A percentile compares a stretch with the other conserved stretches of the same genome.
These are phyloP conservation scores for Durotheca rogersii DNA, from an alignment of 495 filamentous ascomycete species.

Conservation along the genomic window DNA sequence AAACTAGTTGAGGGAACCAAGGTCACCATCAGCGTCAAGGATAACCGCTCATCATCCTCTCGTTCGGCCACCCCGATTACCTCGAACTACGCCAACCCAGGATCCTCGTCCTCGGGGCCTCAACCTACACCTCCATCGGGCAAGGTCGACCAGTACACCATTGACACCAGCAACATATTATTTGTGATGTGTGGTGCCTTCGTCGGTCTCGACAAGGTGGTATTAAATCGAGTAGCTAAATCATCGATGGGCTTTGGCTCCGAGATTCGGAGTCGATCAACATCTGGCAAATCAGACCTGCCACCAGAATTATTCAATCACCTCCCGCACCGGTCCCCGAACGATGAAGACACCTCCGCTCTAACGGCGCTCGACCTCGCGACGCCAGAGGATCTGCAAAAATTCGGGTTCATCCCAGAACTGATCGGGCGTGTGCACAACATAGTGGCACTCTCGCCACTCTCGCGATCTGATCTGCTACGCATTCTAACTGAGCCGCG, in stretches of 20 bases:
- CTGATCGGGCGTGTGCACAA: constrained; percentile 88
- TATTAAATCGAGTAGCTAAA: constrained; percentile 80
- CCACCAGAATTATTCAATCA: constrained; percentile 45
- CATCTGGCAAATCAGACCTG: constrained; percentile 41
- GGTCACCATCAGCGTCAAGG: constrained; percentile 82
- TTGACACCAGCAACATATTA: constrained; percentile 92
- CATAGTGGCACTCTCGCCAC: constrained; percentile 75
- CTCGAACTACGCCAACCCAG: constrained; percentile 38
- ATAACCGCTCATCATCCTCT: constrained; percentile 56
- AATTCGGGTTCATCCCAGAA: constrained; percentile 93
- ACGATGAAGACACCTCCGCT: constrained; percentile 16
- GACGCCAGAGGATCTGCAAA: constrained; percentile 79
- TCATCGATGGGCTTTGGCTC: constrained; percentile 93
- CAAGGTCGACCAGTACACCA: constrained; percentile 84
- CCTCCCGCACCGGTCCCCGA: constrained; percentile 39
- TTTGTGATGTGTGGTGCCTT: constrained; percentile 97
- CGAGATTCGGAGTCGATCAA: constrained; percentile 58
- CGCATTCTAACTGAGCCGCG: constrained; percentile 89
- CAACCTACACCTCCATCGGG: constrained; percentile 43
- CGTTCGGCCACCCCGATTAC: constrained; percentile 48
- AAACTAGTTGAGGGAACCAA: constrained; percentile 98
- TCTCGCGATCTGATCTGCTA: constrained; percentile 75
- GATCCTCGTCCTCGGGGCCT: constrained; percentile 35
- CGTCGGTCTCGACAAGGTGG: constrained; percentile 84
- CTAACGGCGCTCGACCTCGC: constrained; percentile 82